Percentiles rank a stretch among this genome's conserved stretches.
Evolutionary conservation across 305 asterid species (phyloP).

Genomic region (Solanum hybrid): DNA sequence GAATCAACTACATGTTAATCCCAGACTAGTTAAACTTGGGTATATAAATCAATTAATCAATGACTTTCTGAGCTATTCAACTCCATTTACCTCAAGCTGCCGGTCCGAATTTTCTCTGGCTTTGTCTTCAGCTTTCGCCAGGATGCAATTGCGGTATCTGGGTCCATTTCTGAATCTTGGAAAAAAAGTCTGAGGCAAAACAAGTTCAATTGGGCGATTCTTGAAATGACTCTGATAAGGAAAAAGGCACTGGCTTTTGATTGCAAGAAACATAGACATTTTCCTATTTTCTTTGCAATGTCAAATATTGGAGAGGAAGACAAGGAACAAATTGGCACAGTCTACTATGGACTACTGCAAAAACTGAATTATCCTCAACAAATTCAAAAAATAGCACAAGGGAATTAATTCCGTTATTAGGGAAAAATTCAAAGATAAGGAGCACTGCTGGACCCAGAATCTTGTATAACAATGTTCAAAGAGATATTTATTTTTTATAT

Average conservation of each 20-base stretch:
- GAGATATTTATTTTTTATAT: not conserved
- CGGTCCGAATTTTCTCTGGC: not conserved
- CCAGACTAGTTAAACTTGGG: not conserved
- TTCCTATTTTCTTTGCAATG: not conserved
- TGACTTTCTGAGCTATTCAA: not conserved
- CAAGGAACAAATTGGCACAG: not conserved
- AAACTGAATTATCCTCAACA: not conserved
- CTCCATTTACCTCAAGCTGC: not conserved
- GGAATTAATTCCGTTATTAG: not conserved
- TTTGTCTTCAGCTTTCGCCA: conserved; percentile 1
- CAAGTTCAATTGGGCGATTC: not conserved
- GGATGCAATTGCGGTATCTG: not conserved
- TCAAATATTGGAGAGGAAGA: not conserved
- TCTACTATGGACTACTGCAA: not conserved
- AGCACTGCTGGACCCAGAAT: not conserved
- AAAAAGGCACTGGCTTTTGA: not conserved
- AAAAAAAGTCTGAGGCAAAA: not conserved
- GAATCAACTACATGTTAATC: not conserved
- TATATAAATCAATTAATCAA: not conserved
- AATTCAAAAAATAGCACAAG: not conserved
- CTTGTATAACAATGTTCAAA: not conserved
- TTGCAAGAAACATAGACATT: not conserved
- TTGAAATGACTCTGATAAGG: not conserved
- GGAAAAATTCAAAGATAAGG: not conserved
- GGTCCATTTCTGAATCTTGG: not conserved